phyloP scores from a whole-genome alignment of 208 protist species.

The Leishmania tarentolae region DNA sequence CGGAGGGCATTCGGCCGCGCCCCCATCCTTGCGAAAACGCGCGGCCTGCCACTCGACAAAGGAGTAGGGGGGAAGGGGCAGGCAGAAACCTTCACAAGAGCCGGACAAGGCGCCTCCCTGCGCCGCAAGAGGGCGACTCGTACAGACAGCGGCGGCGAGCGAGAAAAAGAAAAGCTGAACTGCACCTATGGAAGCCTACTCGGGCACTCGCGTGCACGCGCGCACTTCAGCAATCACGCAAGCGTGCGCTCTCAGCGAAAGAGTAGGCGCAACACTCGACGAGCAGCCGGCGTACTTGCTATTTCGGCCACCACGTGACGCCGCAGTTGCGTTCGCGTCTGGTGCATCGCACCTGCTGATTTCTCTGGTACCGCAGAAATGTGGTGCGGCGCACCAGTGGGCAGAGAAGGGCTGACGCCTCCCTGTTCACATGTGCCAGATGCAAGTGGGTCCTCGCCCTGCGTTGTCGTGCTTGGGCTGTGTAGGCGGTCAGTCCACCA shows the following conservation, averaged over 20 bases:
- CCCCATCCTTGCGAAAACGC: not conserved
- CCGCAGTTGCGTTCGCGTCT: constrained; percentile 21
- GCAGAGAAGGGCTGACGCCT: not conserved
- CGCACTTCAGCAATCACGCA: not conserved
- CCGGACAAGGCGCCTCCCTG: not conserved
- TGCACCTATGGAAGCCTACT: not conserved
- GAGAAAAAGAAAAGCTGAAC: too few relatives aligned
- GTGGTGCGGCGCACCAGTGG: not conserved
- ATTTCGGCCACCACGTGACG: not conserved
- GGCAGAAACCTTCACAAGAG: not conserved
- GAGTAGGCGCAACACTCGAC: not conserved
- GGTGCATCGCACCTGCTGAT: constrained; percentile 19
- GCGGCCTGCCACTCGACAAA: not conserved
- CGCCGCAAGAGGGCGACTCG: not conserved
- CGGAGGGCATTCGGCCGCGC: not conserved
- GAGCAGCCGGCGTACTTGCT: not conserved
- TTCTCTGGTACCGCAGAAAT: constrained; percentile 13
- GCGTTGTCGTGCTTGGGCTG: not conserved
- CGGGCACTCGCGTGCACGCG: not conserved
- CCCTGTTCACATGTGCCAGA: not conserved
- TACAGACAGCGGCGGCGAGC: not conserved
- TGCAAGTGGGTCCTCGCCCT: not conserved
- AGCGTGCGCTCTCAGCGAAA: not conserved
- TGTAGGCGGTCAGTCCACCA: constrained; percentile 33
- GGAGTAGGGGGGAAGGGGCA: not conserved